Evolutionary conservation across 768 basidiomycete genomes (phyloP).

Genomic region (Gymnopilus junonius): DNA sequence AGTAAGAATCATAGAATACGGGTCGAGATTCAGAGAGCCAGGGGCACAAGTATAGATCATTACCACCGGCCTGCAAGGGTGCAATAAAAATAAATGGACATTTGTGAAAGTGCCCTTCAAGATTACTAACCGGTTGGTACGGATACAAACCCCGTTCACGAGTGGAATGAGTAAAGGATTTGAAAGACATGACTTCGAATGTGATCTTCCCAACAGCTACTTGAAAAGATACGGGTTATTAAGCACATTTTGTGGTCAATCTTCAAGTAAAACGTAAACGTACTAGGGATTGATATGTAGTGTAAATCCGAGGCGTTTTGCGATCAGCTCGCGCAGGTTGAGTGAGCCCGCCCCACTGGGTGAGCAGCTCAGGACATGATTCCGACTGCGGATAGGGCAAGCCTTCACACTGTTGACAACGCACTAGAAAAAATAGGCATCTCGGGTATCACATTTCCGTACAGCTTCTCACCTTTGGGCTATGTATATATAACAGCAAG

Average conservation of each 20-base stretch:
- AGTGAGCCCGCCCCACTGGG: not conserved
- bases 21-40: not conserved
- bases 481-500: not conserved
- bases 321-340: slow-evolving; percentile 1
- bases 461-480: not conserved
- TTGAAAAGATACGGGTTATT: not conserved
- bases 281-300: not conserved
- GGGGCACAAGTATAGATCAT: not conserved
- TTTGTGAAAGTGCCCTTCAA: not conserved
- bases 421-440: not conserved
- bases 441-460: not conserved
- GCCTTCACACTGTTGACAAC: not conserved
- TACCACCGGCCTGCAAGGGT: not conserved
- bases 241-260: not conserved
- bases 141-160: not conserved
- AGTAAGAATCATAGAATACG: not conserved
- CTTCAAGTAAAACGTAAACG: not conserved
- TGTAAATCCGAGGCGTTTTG: not conserved
- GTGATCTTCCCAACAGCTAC: not conserved
- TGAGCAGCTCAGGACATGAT: not conserved
- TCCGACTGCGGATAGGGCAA: not conserved
- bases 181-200: not conserved
- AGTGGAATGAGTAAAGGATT: not conserved
- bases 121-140: not conserved
- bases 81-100: not conserved